Percentiles rank a stretch among this genome's conserved stretches.
Conservation (phyloP, 1,284 basidiomycete genomes). For the Naganishia sp. region DNA sequence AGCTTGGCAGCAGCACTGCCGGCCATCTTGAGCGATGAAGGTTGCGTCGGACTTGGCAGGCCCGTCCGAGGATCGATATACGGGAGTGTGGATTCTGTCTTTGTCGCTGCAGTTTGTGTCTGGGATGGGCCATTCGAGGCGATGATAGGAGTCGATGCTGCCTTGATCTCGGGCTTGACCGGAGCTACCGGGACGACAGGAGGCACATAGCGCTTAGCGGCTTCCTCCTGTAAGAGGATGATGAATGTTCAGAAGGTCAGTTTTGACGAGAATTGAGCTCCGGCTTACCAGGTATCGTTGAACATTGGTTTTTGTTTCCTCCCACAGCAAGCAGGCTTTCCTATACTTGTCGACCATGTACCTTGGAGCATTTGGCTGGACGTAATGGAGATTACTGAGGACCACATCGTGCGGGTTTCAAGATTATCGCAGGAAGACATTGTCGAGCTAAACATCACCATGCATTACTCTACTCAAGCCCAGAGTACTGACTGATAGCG, state of each 20-base stretch:
- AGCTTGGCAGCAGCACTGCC: not conserved
- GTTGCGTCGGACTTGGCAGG: slow-evolving; percentile 23
- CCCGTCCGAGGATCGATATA: slow-evolving; percentile 22
- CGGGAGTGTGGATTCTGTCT: not conserved
- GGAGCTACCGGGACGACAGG: not conserved
- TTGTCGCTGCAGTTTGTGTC: not conserved
- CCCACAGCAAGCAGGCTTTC: slow-evolving; percentile 26
- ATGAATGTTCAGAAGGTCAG: too few species aligned
- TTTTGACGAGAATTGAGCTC: too few species aligned
- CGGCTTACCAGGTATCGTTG: slow-evolving; percentile 24
- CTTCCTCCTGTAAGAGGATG: slow-evolving; percentile 10
- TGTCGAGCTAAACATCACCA: not conserved
- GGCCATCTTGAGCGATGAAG: not conserved
- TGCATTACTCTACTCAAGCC: not conserved
- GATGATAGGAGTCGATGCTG: not conserved
- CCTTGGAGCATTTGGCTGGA: slow-evolving; percentile 24
- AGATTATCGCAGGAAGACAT: not conserved
- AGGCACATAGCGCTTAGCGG: slow-evolving; percentile 19
- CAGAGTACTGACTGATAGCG: slow-evolving; percentile 11
- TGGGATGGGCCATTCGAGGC: not conserved
- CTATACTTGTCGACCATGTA: slow-evolving; percentile 25
- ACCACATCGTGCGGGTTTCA: too few species aligned
- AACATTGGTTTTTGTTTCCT: slow-evolving; percentile 10
- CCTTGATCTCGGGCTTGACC: not conserved
- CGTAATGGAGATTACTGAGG: slow-evolving; percentile 27